phyloP scores from a whole-genome alignment of 1,284 basidiomycete genomes.

The Cerrena zonata region DNA sequence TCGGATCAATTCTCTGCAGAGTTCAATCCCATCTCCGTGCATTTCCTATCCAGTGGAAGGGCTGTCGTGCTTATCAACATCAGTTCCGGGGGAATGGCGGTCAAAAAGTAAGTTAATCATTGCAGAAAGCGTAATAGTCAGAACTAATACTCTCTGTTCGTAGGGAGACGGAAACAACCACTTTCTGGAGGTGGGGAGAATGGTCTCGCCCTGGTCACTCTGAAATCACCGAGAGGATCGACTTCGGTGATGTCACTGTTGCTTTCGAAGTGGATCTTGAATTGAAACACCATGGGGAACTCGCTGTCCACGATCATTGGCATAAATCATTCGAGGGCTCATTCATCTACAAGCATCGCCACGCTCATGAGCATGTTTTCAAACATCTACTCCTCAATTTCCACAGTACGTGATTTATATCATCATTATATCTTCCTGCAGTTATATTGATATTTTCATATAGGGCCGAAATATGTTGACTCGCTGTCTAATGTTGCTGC shows the following conservation, averaged over 20 bases:
- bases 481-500: constrained; percentile 26
- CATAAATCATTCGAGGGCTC: constrained; percentile 16
- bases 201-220: neutral
- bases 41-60: constrained; percentile 21
- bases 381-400: constrained; percentile 30
- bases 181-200: constrained; percentile 15
- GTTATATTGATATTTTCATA: too few species aligned
- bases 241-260: constrained; percentile 10
- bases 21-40: constrained; percentile 13
- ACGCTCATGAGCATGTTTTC: constrained; percentile 15
- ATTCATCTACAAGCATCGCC: constrained; percentile 18
- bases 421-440: too few species aligned
- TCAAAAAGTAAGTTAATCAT: constrained; percentile 18
- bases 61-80: constrained; percentile 26
- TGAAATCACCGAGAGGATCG: neutral
- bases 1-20: constrained; percentile 23
- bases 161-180: constrained; percentile 19
- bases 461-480: constrained; percentile 26
- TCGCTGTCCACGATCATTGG: constrained; percentile 12
- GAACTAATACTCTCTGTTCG: constrained; percentile 2
- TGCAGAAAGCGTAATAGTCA: neutral
- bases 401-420: constrained; percentile 21
- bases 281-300: constrained; percentile 18
- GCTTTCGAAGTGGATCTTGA: constrained; percentile 30
- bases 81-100: constrained; percentile 19